phyloP scores from a whole-genome alignment of 768 basidiomycete species.

The Termitomyces sp. region DNA sequence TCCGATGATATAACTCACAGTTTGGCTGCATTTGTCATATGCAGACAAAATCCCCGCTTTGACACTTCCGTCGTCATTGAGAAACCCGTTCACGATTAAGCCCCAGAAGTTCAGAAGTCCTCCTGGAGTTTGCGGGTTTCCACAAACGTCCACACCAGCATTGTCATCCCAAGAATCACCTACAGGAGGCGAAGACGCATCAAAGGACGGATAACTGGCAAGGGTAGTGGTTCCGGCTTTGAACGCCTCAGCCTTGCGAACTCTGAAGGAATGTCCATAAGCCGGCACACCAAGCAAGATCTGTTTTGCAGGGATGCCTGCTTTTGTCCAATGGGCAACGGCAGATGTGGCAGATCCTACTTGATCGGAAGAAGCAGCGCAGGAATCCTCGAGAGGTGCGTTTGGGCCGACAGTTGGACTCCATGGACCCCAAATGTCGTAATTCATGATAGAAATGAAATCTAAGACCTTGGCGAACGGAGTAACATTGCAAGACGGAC shows the following conservation, averaged over 20 bases:
- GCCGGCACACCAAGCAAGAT: conserved; percentile 80
- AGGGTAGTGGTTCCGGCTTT: conserved; percentile 28
- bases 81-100: conserved; percentile 49
- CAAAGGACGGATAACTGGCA: conserved; percentile 48
- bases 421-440: conserved; percentile 65
- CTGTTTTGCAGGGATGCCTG: conserved; percentile 63
- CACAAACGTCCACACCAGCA: conserved; percentile 52
- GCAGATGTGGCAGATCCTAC: conserved; percentile 74
- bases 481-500: conserved; percentile 59
- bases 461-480: conserved; percentile 65
- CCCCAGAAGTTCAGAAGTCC: conserved; percentile 64
- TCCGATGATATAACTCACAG: conserved; percentile 37
- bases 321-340: conserved; percentile 63
- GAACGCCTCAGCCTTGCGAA: conserved; percentile 40
- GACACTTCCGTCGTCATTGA: conserved; percentile 41
- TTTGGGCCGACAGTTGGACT: conserved; percentile 72
- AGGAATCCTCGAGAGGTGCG: conserved; percentile 80
- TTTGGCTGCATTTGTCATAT: conserved; percentile 68
- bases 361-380: conserved; percentile 52
- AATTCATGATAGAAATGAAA: conserved; percentile 58
- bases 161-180: conserved; percentile 63
- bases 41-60: conserved; percentile 43
- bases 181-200: conserved; percentile 37
- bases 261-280: conserved; percentile 78
- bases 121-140: conserved; percentile 38